Base-by-base conservation (phyloP, 2,329 filamentous ascomycete species). In the Calonectria pauciramosa region DNA sequence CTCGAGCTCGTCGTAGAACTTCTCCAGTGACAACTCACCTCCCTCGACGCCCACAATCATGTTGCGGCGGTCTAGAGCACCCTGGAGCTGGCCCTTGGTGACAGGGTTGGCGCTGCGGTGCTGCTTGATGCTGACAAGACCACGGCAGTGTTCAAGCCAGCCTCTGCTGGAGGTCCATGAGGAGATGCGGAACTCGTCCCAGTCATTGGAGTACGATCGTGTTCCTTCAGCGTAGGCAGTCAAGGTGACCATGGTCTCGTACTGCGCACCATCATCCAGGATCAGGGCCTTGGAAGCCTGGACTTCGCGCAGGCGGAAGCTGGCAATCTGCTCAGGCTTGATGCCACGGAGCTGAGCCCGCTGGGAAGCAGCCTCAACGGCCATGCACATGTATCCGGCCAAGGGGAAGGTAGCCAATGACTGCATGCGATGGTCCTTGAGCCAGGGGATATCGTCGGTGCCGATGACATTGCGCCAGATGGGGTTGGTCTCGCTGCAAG, bases 81-180 rank as follows among this genome's bases (percentile, higher is more conserved):
- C 70, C n/a, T 68, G 68, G 11, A 79, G 69, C 3, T 70, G 52
- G 4, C 70, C 68, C n/a, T 60, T 59, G 23, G 72, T 71, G 9
- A 83, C 79, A 0, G 81, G 74, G 54, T 84, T 83, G 20, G 59
- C 54, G 1, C 60, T 51, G 2, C 44, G 65, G 13, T 69, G 65
- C 65, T 81, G 80, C 23, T 80, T 78, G 28, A 88, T 85, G 8
- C 85, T 82, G 13, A 92, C 84, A 3, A 90, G 83, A n/a, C 90
- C 90, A 65, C 87, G 85, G 80, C 90, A 92, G 78, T 93, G 89
- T 78, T 92, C 89, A 0, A 88, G 87, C 91, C 91, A 93, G 14
- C 89, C 88, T 51, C 88, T 85, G 16, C 82, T 85, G 18, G 86
- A 85, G 0, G 87, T 87, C 87, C 87, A 91, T 0, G 90, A 91